phyloP scores from a whole-genome alignment of 2,329 filamentous ascomycete species.

The Fusarium albidum region DNA sequence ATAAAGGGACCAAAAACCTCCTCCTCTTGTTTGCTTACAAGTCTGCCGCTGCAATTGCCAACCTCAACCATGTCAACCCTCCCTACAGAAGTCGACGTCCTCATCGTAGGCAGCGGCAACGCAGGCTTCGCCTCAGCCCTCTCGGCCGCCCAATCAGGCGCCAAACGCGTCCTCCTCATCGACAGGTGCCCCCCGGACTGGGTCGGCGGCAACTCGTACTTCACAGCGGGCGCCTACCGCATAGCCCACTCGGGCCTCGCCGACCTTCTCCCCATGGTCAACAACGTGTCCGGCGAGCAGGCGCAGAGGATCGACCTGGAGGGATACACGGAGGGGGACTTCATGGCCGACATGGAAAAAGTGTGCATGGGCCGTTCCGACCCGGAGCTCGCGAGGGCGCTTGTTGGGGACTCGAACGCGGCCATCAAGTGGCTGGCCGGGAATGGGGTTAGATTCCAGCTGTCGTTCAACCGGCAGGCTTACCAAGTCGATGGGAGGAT shows the following conservation, averaged over 20 bases:
- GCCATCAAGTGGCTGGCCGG: constrained; percentile 63
- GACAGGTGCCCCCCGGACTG: constrained; percentile 67
- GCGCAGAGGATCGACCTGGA: constrained; percentile 63
- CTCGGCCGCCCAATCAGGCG: constrained; percentile 59
- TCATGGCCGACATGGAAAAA: constrained; percentile 62
- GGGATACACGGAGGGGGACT: constrained; percentile 63
- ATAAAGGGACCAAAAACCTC: too few relatives aligned
- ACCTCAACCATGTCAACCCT: background rate
- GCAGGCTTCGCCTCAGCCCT: constrained; percentile 69
- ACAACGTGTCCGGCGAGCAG: constrained; percentile 60
- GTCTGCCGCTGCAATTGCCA: too few relatives aligned
- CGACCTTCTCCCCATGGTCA: constrained; percentile 68
- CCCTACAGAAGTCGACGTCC: constrained; percentile 44
- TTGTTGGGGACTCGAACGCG: constrained; percentile 61
- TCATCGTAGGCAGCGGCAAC: constrained; percentile 70
- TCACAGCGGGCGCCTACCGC: constrained; percentile 71
- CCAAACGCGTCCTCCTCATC: constrained; percentile 59
- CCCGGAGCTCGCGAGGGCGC: constrained; percentile 52
- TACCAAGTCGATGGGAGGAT: constrained; percentile 67
- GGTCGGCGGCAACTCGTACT: constrained; percentile 71
- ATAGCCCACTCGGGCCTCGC: constrained; percentile 61
- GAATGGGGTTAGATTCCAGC: constrained; percentile 64
- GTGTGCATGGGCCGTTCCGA: constrained; percentile 65
- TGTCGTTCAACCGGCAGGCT: constrained; percentile 72
- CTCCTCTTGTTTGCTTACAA: too few relatives aligned